Base-by-base conservation (phyloP, 495 filamentous ascomycete species). In the Tuber magnatum region DNA sequence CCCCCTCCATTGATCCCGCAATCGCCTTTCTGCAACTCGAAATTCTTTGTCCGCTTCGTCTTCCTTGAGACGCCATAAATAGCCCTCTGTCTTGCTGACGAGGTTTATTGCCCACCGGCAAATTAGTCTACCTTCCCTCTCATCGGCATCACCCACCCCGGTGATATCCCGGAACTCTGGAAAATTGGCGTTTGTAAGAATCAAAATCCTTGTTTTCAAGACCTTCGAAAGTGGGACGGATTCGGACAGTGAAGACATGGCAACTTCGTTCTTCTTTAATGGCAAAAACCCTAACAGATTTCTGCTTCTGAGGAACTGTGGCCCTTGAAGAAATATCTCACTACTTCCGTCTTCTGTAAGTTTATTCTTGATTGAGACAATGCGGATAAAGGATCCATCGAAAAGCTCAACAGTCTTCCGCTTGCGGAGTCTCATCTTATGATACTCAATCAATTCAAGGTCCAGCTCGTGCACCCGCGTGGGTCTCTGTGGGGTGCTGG, bases 361-460 rank as follows among this genome's bases (percentile, higher is more conserved):
- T 71, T 71, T 68, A 69, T 80, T 80, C 48, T 76, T 71, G n/a
- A 80, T 79, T 39, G 69, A 75, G 24, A 35, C 48, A 46, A 81
- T 81, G 16, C 78, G 79, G 46, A 81, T 76, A 69, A 81, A 81
- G n/a, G 78, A 81, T n/a, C 79, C 79, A 78, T 81, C 79, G 16
- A 44, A 28, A 24, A 81, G 75, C 46, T 81, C 79, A 71, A 80
- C 78, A 3, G 78, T 72, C 46, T 80, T 80, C 9, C 74, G 71
- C 20, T n/a, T 72, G 46, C 78, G 78, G n/a, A 80, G 73, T 32
- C 20, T 69, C 42, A 80, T 68, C 18, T 78, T 78, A 44, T 74
- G 71, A 48, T 80, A 56, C 41, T 48, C 20, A 39, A 73, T 73
- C 20, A 71, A 61, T 35, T 79, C 77, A 68, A 79, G 70, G 41